These are phyloP conservation scores for Arthrobotrys entomopaga DNA, from an alignment of 2,329 filamentous ascomycete genomes.

Conservation along the genomic window DNA sequence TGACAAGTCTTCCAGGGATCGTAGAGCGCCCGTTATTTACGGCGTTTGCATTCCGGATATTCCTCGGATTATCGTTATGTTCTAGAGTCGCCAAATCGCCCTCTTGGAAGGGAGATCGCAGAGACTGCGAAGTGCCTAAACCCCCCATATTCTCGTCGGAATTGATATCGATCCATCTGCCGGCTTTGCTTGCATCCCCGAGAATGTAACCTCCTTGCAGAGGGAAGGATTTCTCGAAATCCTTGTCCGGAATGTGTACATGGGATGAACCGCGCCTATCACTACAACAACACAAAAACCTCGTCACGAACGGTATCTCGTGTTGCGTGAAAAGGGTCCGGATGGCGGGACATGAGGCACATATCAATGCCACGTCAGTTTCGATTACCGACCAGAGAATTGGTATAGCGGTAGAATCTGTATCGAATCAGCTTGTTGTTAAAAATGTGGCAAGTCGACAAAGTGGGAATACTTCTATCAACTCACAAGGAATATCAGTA, in stretches of 20 bases:
- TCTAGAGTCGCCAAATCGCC: background rate
- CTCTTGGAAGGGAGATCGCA: conserved; percentile 1
- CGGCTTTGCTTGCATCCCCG: background rate
- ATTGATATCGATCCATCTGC: background rate
- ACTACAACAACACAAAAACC: conserved; percentile 4
- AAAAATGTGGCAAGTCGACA: no score
- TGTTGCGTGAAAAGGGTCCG: conserved; percentile 22
- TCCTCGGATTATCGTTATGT: no score
- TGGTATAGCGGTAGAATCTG: conserved; percentile 22
- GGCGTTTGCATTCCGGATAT: background rate
- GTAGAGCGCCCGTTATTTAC: background rate
- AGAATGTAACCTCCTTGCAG: background rate
- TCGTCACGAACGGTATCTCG: background rate
- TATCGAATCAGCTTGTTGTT: background rate
- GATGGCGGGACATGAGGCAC: conserved; percentile 32
- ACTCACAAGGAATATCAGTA: no score
- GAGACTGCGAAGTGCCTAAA: background rate
- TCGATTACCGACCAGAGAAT: conserved; percentile 31
- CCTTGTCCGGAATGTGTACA: background rate
- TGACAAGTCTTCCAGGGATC: background rate
- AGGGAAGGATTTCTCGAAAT: background rate
- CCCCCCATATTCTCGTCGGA: background rate
- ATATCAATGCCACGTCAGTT: conserved; percentile 33
- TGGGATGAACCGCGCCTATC: background rate
- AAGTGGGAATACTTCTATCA: no score